Conservation (phyloP, 164 flowering plant genomes). For the Kingdonia uniflora region DNA sequence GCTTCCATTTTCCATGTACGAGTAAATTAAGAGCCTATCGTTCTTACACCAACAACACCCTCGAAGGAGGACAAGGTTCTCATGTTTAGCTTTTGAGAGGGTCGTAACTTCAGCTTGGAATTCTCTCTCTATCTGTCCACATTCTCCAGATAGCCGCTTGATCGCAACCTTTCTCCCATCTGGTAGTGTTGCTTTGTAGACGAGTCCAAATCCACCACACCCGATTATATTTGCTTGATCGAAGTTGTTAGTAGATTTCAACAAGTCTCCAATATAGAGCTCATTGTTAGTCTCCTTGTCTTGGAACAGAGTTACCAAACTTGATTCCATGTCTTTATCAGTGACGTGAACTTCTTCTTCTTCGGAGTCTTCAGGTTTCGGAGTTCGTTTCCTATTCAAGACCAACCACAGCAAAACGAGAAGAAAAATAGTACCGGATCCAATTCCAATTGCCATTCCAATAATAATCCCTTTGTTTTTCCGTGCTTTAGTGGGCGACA, state of each 20-base stretch:
- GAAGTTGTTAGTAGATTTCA: constrained; percentile 55
- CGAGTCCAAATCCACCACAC: constrained; percentile 78
- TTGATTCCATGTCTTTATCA: constrained; percentile 27
- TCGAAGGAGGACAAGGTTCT: constrained; percentile 64
- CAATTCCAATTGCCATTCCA: constrained; percentile 36
- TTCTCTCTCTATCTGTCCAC: constrained; percentile 72
- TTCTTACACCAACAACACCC: constrained; percentile 51
- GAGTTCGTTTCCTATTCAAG: constrained; percentile 15
- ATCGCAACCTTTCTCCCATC: constrained; percentile 61
- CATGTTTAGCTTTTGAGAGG: constrained; percentile 67
- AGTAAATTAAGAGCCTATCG: constrained; percentile 58
- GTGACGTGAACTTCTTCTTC: constrained; percentile 16
- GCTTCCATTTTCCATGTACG: constrained; percentile 82
- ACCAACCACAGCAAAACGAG: constrained; percentile 22
- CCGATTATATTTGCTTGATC: constrained; percentile 76
- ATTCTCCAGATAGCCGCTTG: constrained; percentile 67
- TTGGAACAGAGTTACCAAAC: constrained; percentile 36
- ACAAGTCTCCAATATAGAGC: constrained; percentile 43
- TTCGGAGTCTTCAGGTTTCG: constrained; percentile 25
- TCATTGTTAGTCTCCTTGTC: constrained; percentile 31
- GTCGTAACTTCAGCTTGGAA: constrained; percentile 75
- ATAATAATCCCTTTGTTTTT: constrained; percentile 21
- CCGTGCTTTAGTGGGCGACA: background rate
- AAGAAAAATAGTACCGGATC: constrained; percentile 30
- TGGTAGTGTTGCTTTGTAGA: constrained; percentile 58